Evolutionary conservation across 352 stramenopile species (phyloP).

Genomic region (Pythium phragmitis): DNA sequence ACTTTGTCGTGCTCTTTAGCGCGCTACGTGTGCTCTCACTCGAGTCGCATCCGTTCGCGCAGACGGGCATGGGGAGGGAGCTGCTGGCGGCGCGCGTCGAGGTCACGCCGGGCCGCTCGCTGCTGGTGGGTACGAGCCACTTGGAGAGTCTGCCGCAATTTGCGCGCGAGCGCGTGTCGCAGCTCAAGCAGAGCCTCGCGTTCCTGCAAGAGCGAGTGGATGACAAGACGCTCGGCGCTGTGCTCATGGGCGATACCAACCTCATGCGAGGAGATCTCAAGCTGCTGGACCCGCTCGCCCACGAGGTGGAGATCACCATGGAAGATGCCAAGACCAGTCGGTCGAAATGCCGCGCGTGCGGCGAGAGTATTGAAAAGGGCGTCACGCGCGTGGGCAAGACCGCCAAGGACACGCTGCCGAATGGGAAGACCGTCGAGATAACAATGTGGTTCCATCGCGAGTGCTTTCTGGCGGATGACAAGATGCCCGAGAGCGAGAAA

Average conservation of each 20-base stretch:
- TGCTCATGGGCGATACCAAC: constrained; percentile 83
- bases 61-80: constrained; percentile 74
- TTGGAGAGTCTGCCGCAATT: constrained; percentile 74
- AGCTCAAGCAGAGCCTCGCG: constrained; percentile 56
- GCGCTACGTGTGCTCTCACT: constrained; percentile 59
- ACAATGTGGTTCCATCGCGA: constrained; percentile 56
- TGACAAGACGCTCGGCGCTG: constrained; percentile 42
- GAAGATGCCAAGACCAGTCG: constrained; percentile 50
- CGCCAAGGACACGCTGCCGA: constrained; percentile 42
- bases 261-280: constrained; percentile 59
- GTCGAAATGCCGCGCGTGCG: constrained; percentile 58
- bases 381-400: constrained; percentile 54
- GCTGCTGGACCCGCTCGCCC: constrained; percentile 43
- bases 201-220: constrained; percentile 48
- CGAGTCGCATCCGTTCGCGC: constrained; percentile 64
- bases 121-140: constrained; percentile 67
- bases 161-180: constrained; percentile 36
- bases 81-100: constrained; percentile 61
- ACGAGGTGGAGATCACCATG: constrained; percentile 44
- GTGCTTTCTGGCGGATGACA: constrained; percentile 40
- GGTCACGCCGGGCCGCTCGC: constrained; percentile 37
- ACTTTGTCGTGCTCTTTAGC: constrained; percentile 81
- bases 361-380: constrained; percentile 43
- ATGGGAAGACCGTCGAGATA: constrained; percentile 46
- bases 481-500: constrained; percentile 43